Evolutionary conservation across 148 eudicot species (phyloP).

Genomic region (Selenicereus undatus): DNA sequence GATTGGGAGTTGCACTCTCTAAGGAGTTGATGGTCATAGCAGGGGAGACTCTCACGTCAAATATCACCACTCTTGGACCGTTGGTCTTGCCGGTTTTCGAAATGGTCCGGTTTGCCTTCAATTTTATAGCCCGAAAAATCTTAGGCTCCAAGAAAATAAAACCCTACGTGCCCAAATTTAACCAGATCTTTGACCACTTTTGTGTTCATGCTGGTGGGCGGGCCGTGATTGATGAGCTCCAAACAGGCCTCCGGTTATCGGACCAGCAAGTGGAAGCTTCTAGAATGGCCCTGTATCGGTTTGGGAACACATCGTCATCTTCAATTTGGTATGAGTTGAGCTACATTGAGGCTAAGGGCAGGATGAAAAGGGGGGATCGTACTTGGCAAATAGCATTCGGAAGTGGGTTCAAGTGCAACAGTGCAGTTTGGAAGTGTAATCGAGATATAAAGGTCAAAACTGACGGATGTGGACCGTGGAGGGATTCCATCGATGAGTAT

Average conservation of each 20-base stretch:
- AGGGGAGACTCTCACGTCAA: slow-evolving; percentile 34
- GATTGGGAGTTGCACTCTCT: slow-evolving; percentile 32
- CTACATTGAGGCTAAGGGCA: slow-evolving; percentile 35
- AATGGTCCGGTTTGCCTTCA: slow-evolving; percentile 22
- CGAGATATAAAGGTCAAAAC: slow-evolving; percentile 12
- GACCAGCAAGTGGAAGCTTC: slow-evolving; percentile 41
- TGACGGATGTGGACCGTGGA: slow-evolving; percentile 39
- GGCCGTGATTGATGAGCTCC: slow-evolving; percentile 46
- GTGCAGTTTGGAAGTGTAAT: slow-evolving; percentile 32
- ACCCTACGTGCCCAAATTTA: slow-evolving; percentile 35
- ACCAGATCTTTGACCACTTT: slow-evolving; percentile 34
- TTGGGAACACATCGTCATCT: slow-evolving; percentile 35
- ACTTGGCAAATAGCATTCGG: slow-evolving; percentile 41
- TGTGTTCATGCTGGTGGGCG: slow-evolving; percentile 38
- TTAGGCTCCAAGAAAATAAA: slow-evolving; percentile 21
- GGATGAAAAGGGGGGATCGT: slow-evolving; percentile 31
- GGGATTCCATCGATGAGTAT: slow-evolving; percentile 32
- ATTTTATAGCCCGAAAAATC: slow-evolving; percentile 27
- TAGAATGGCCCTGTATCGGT: slow-evolving; percentile 31
- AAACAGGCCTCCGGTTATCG: slow-evolving; percentile 35
- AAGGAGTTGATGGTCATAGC: slow-evolving; percentile 44
- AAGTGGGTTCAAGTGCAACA: slow-evolving; percentile 39
- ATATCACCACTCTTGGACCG: slow-evolving; percentile 34
- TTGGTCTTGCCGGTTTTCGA: slow-evolving; percentile 36
- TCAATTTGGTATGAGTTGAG: slow-evolving; percentile 38